These are phyloP conservation scores for Coniochaeta hoffmannii DNA, from an alignment of 2,329 filamentous ascomycete species.

Conservation along the genomic window DNA sequence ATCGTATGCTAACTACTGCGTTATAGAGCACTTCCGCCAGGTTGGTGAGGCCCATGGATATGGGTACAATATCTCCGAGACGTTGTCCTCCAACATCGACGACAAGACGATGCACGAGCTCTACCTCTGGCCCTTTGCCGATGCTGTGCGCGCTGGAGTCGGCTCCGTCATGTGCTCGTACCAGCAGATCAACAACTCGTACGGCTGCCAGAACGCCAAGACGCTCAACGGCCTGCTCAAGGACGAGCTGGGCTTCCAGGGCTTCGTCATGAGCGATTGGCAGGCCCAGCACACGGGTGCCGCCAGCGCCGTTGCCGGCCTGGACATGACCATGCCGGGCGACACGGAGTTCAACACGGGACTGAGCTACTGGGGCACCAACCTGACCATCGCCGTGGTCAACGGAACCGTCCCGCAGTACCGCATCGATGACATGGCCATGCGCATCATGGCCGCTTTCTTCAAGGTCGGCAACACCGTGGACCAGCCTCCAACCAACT, in stretches of 20 bases:
- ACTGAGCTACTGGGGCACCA: conserved; percentile 72
- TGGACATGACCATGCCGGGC: conserved; percentile 87
- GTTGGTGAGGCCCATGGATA: conserved; percentile 45
- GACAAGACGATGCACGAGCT: conserved; percentile 55
- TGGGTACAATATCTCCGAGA: conserved; percentile 56
- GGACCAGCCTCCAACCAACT: conserved; percentile 58
- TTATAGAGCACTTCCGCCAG: conserved; percentile 63
- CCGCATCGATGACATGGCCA: conserved; percentile 85
- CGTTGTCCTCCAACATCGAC: conserved; percentile 44
- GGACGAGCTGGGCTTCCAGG: conserved; percentile 58
- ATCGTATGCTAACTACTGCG: neutral
- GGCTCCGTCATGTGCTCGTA: conserved; percentile 45
- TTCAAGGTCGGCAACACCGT: conserved; percentile 55
- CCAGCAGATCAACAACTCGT: conserved; percentile 59
- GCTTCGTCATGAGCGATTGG: conserved; percentile 51
- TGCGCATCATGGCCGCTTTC: conserved; percentile 68
- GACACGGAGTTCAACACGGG: conserved; percentile 72
- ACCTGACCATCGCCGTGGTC: conserved; percentile 78
- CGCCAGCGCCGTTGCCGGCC: conserved; percentile 58
- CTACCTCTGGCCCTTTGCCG: conserved; percentile 58
- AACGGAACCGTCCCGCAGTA: conserved; percentile 86
- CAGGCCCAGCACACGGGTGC: conserved; percentile 64
- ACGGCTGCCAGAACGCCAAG: conserved; percentile 59
- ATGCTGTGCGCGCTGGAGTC: conserved; percentile 50
- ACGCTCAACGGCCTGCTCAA: conserved; percentile 57